Conservation (phyloP, 495 filamentous ascomycete genomes). For the Daldinia caldariorum region DNA sequence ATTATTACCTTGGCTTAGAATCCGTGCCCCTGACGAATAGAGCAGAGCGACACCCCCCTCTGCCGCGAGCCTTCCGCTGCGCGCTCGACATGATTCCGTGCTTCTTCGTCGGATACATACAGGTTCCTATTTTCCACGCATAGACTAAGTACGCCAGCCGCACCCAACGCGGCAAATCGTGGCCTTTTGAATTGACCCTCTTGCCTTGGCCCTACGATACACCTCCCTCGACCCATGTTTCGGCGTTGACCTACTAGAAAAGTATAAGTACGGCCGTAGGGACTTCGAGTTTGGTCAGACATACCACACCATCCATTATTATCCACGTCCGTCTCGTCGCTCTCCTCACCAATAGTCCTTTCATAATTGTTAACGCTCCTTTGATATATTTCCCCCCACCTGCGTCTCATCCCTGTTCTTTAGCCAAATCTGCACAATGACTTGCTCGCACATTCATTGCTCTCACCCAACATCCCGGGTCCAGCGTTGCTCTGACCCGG, state of each 20-base stretch:
- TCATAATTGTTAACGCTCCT: slow-evolving; percentile 26
- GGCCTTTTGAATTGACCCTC: slow-evolving; percentile 33
- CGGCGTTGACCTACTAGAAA: slow-evolving; percentile 34
- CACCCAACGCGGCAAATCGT: slow-evolving; percentile 39
- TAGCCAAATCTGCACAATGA: slow-evolving; percentile 20
- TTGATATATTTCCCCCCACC: slow-evolving; percentile 17
- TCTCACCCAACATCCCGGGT: slow-evolving; percentile 22
- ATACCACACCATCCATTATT: slow-evolving; percentile 39
- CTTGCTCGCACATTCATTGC: slow-evolving; percentile 27
- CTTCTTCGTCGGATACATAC: slow-evolving; percentile 42
- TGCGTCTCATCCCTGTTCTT: neutral
- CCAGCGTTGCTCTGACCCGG: slow-evolving; percentile 22
- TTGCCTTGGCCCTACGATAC: slow-evolving; percentile 34
- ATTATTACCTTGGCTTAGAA: slow-evolving; percentile 36
- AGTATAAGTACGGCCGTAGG: slow-evolving; percentile 46
- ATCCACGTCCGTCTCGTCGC: slow-evolving; percentile 30
- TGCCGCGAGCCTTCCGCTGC: slow-evolving; percentile 42
- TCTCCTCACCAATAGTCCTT: slow-evolving; percentile 3
- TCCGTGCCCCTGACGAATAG: slow-evolving; percentile 40
- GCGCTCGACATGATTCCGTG: slow-evolving; percentile 38
- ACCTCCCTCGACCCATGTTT: slow-evolving; percentile 37
- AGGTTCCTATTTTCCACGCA: slow-evolving; percentile 22
- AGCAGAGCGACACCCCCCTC: slow-evolving; percentile 26
- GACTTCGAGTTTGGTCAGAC: slow-evolving; percentile 17
- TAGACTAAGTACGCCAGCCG: slow-evolving; percentile 40